Conservation (phyloP, 2,329 filamentous ascomycete species). For the Monosporascus sp. region DNA sequence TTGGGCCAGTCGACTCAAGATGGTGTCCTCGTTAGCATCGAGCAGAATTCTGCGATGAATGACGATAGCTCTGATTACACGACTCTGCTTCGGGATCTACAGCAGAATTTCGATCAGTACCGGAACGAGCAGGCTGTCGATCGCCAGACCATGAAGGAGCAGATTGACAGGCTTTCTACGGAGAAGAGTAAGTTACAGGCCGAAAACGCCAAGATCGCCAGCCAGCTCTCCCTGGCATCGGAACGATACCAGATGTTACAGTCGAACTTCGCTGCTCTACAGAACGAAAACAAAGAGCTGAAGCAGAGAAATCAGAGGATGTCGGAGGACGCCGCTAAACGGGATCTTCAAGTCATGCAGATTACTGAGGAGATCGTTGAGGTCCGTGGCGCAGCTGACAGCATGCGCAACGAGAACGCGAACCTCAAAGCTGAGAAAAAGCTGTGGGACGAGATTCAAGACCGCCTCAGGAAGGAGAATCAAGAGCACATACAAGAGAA, state of each 20-base stretch:
- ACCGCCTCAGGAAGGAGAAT: conserved; percentile 81
- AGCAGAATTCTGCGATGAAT: conserved; percentile 50
- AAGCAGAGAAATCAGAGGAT: conserved; percentile 75
- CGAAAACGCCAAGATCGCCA: conserved; percentile 73
- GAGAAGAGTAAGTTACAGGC: conserved; percentile 80
- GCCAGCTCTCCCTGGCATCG: conserved; percentile 73
- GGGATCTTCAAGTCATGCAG: conserved; percentile 86
- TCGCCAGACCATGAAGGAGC: conserved; percentile 74
- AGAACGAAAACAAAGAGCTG: conserved; percentile 78
- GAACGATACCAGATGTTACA: conserved; percentile 89
- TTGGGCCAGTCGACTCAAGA: conserved; percentile 68
- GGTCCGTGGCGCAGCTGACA: conserved; percentile 73
- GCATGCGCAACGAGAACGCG: conserved; percentile 81
- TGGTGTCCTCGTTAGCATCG: conserved; percentile 53
- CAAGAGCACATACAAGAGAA: conserved; percentile 81
- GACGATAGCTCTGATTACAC: conserved; percentile 61
- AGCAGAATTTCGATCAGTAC: conserved; percentile 84
- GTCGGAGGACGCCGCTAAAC: conserved; percentile 79
- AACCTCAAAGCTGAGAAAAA: conserved; percentile 95
- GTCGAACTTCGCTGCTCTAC: conserved; percentile 76
- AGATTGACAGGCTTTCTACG: conserved; percentile 72
- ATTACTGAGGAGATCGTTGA: conserved; percentile 91
- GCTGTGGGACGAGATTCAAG: conserved; percentile 89
- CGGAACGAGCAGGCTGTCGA: conserved; percentile 80
- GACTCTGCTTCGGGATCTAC: conserved; percentile 78